Conservation (phyloP, 768 basidiomycete species). For the Amanita muscaria region DNA sequence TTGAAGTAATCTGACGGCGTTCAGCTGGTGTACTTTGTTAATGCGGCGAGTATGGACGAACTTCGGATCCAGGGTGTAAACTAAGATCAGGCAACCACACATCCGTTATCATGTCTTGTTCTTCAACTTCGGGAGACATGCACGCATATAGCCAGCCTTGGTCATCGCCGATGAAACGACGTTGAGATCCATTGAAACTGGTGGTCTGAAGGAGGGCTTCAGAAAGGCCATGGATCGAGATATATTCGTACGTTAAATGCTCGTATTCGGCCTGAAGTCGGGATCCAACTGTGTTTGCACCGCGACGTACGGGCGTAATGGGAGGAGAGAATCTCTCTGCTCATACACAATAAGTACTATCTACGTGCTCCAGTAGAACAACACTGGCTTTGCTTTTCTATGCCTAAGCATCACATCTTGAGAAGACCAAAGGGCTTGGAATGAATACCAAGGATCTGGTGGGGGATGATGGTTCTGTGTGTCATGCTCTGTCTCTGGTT, state of each 20-base stretch:
- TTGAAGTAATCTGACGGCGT: constrained; percentile 39
- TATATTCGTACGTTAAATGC: constrained; percentile 45
- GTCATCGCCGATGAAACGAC: constrained; percentile 41
- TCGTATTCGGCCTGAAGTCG: constrained; percentile 31
- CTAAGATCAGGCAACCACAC: constrained; percentile 36
- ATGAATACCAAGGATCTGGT: background rate
- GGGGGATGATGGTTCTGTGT: background rate
- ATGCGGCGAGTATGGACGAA: constrained; percentile 13
- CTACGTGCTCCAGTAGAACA: background rate
- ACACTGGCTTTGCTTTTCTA: constrained; percentile 4
- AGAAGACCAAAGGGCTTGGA: background rate
- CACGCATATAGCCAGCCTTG: constrained; percentile 43
- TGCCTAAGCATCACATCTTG: background rate
- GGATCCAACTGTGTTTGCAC: constrained; percentile 19
- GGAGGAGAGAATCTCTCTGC: constrained; percentile 32
- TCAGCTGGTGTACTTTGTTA: constrained; percentile 8
- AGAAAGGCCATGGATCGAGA: no score
- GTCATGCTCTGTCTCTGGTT: background rate
- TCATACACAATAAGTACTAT: background rate
- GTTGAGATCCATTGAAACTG: constrained; percentile 9
- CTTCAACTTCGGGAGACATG: constrained; percentile 10
- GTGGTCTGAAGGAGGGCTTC: constrained; percentile 8
- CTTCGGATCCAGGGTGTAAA: constrained; percentile 31
- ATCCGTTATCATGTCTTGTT: constrained; percentile 8
- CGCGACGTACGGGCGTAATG: constrained; percentile 32